Evolutionary conservation across 176 grass and related monocot species (phyloP).

Genomic region (Miscanthus lutarioriparius): DNA sequence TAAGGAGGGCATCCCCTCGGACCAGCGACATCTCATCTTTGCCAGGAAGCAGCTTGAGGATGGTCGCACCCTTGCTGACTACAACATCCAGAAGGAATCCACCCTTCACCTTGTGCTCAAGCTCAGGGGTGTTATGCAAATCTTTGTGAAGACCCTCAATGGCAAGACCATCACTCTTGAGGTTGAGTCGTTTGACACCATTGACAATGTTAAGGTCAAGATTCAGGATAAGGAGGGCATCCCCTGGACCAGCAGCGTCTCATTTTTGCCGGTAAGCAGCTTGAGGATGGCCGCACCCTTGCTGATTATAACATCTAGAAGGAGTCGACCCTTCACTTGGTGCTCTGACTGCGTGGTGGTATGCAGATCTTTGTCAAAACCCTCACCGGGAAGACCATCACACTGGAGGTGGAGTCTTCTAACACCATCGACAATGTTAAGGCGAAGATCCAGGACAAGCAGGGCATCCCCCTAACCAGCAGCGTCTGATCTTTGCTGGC

Average conservation of each 20-base stretch:
- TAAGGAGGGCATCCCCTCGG: slow-evolving; percentile 72
- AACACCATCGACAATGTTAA: slow-evolving; percentile 72
- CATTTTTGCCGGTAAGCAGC: slow-evolving; percentile 84
- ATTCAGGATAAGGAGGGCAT: slow-evolving; percentile 91
- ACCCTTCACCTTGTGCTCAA: slow-evolving; percentile 34
- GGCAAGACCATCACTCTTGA: slow-evolving; percentile 82
- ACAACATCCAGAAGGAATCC: slow-evolving; percentile 77
- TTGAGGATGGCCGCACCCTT: slow-evolving; percentile 75
- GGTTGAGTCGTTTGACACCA: slow-evolving; percentile 86
- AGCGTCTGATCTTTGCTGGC: slow-evolving; percentile 47
- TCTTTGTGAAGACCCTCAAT: slow-evolving; percentile 62
- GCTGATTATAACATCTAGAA: slow-evolving; percentile 97
- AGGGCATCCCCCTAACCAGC: slow-evolving; percentile 73
- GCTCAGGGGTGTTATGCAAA: slow-evolving; percentile 47
- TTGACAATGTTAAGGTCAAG: slow-evolving; percentile 84
- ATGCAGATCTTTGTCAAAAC: slow-evolving; percentile 75
- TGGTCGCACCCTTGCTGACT: slow-evolving; percentile 52
- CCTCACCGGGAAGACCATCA: slow-evolving; percentile 58
- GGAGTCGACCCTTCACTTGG: slow-evolving; percentile 72
- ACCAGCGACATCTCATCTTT: slow-evolving; percentile 56
- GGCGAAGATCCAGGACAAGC: slow-evolving; percentile 86
- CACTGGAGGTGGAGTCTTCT: slow-evolving; percentile 39
- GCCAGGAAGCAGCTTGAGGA: slow-evolving; percentile 74
- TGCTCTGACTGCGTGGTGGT: slow-evolving; percentile 65
- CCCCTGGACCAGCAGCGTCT: slow-evolving; percentile 86